Conservation (phyloP, 2,329 filamentous ascomycete species). For the Apiospora hydei region DNA sequence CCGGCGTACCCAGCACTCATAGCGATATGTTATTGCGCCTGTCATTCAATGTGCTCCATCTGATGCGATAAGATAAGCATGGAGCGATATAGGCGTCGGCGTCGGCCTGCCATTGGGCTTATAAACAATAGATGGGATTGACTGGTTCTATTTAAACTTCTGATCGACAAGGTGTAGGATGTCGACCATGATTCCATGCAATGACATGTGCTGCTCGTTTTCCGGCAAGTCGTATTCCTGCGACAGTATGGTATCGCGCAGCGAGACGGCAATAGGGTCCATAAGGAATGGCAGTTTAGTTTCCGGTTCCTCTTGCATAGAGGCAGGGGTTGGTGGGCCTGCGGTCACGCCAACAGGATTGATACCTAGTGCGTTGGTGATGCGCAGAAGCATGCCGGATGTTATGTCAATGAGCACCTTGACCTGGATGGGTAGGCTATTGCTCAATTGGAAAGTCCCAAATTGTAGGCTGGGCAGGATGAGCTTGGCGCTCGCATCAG, state of each 20-base stretch:
- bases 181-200: not conserved
- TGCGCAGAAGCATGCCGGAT: not conserved
- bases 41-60: too few species aligned
- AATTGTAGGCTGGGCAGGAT: not conserved
- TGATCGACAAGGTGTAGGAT: not conserved
- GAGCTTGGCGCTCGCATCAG: conserved; percentile 8
- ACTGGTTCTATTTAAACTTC: not conserved
- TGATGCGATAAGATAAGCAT: too few species aligned
- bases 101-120: too few species aligned
- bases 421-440: not conserved
- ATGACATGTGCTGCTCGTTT: not conserved
- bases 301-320: not conserved
- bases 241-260: not conserved
- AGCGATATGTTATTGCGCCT: too few species aligned
- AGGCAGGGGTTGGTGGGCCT: not conserved
- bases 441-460: not conserved
- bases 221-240: not conserved
- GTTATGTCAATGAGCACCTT: conserved; percentile 4
- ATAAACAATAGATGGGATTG: not conserved
- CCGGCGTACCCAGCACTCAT: too few species aligned
- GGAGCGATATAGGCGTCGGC: too few species aligned
- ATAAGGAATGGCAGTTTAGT: not conserved
- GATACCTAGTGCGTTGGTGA: not conserved
- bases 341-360: not conserved
- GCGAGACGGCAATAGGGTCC: not conserved